Conservation (phyloP, 73 alveolate genomes). For the Paramecium sonneborni region DNA sequence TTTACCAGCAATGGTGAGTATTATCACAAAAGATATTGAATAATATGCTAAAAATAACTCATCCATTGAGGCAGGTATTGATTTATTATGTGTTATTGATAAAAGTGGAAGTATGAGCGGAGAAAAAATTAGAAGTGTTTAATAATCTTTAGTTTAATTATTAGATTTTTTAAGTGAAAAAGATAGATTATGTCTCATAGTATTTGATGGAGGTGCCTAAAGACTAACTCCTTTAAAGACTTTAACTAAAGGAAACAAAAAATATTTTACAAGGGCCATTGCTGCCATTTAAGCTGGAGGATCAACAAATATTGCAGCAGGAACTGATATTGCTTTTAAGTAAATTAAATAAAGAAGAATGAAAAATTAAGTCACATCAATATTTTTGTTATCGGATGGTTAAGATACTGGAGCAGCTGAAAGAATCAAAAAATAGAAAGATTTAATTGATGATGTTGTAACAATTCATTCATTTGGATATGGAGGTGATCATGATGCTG, state of each 20-base stretch:
- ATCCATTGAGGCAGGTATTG: constrained; percentile 37
- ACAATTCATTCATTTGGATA: constrained; percentile 71
- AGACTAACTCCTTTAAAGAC: constrained; percentile 39
- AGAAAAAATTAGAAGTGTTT: background rate
- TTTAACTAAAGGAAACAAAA: background rate
- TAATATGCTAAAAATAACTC: background rate
- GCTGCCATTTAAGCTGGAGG: constrained; percentile 29
- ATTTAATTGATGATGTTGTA: background rate
- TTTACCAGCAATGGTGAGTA: constrained; percentile 32
- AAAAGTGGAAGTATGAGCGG: constrained; percentile 65
- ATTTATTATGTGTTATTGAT: constrained; percentile 66
- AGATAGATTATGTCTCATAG: constrained; percentile 60
- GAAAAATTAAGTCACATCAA: constrained; percentile 44
- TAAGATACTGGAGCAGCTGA: constrained; percentile 49
- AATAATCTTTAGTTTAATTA: constrained; percentile 20
- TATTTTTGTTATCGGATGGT: constrained; percentile 62
- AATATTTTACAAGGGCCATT: constrained; percentile 24
- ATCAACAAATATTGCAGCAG: constrained; percentile 53
- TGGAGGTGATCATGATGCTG: constrained; percentile 72
- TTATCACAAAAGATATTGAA: background rate
- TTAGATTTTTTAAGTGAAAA: constrained; percentile 54
- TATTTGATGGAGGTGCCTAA: constrained; percentile 10
- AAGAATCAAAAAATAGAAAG: background rate
- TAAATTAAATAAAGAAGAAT: constrained; percentile 24
- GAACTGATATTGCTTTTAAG: constrained; percentile 57